A percentile compares a stretch with the other conserved stretches of the same genome.
Evolutionary conservation across 1,139 yeast genomes (phyloP).

Genomic region (Candida neerlandica): DNA sequence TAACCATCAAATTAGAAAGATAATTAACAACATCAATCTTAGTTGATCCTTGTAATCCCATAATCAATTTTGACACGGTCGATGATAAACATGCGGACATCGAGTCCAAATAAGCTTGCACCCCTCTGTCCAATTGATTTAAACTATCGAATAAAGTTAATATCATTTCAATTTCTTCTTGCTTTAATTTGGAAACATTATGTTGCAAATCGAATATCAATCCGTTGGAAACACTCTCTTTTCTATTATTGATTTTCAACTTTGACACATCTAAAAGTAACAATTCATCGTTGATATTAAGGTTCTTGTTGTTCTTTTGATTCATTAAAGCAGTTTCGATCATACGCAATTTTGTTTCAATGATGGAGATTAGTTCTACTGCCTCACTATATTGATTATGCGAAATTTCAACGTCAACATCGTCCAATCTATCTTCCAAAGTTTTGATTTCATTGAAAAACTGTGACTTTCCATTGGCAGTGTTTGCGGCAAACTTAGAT

Average conservation of each 20-base stretch:
- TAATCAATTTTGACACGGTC: conserved; percentile 40
- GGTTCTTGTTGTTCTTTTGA: conserved; percentile 6
- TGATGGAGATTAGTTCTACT: conserved; percentile 51
- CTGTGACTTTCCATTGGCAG: conserved; percentile 27
- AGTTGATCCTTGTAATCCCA: conserved; percentile 49
- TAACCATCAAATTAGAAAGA: conserved; percentile 45
- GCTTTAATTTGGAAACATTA: conserved; percentile 33
- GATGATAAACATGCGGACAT: conserved; percentile 36
- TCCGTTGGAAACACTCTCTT: conserved; percentile 39
- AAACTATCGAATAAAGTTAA: conserved; percentile 41
- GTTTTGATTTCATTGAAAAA: conserved; percentile 49
- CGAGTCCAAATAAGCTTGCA: conserved; percentile 39
- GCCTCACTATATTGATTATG: conserved; percentile 60
- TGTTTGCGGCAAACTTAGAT: conserved; percentile 13
- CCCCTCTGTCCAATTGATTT: conserved; percentile 42
- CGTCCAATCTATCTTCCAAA: conserved; percentile 65
- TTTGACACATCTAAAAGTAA: conserved; percentile 46
- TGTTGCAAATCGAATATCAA: conserved; percentile 43
- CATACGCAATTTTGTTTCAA: conserved; percentile 35
- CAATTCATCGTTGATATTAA: conserved; percentile 32
- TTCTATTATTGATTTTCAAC: conserved; percentile 41
- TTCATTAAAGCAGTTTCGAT: conserved; percentile 23
- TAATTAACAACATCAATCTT: conserved; percentile 49
- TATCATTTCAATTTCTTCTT: conserved; percentile 35
- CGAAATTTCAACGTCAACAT: conserved; percentile 66